These are phyloP conservation scores for Citrus sp. DNA, from an alignment of 345 rosid genomes.

Conservation along the genomic window DNA sequence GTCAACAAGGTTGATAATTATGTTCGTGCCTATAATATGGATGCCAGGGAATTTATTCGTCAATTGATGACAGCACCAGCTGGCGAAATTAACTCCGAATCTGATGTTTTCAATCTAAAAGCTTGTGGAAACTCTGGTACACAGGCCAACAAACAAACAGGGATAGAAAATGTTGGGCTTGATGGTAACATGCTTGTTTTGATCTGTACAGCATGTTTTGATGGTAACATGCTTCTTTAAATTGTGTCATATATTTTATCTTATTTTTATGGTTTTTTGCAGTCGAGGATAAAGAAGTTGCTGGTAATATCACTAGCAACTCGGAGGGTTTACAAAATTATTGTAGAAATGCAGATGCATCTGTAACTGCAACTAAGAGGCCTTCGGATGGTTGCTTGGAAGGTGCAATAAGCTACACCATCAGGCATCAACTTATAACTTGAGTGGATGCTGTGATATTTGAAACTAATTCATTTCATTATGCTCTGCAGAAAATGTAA, in stretches of 20 bases:
- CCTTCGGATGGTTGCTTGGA: conserved; percentile 39
- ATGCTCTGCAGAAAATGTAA: conserved; percentile 30
- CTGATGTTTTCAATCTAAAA: conserved; percentile 30
- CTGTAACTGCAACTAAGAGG: conserved; percentile 41
- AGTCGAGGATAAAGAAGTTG: conserved; percentile 34
- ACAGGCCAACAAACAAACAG: conserved; percentile 16
- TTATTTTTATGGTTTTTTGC: conserved; percentile 5
- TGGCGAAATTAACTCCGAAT: conserved; percentile 28
- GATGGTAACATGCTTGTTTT: conserved; percentile 39
- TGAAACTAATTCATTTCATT: neutral
- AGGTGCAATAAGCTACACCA: conserved; percentile 37
- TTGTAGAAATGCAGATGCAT: conserved; percentile 23
- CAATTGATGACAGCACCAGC: conserved; percentile 55
- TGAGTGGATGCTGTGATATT: conserved; percentile 6
- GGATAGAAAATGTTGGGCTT: conserved; percentile 3
- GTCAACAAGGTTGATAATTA: conserved; percentile 73
- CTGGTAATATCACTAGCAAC: conserved; percentile 15
- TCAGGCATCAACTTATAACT: conserved; percentile 1
- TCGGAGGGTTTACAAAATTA: conserved; percentile 21
- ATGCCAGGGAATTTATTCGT: conserved; percentile 75
- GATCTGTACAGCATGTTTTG: conserved; percentile 5
- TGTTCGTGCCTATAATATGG: conserved; percentile 69
- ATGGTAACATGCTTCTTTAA: neutral
- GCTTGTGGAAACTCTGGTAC: conserved; percentile 21
- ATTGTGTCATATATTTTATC: conserved; percentile 1